Base-by-base conservation (phyloP, 331 rosid genomes). In the Acacia pycnantha region DNA sequence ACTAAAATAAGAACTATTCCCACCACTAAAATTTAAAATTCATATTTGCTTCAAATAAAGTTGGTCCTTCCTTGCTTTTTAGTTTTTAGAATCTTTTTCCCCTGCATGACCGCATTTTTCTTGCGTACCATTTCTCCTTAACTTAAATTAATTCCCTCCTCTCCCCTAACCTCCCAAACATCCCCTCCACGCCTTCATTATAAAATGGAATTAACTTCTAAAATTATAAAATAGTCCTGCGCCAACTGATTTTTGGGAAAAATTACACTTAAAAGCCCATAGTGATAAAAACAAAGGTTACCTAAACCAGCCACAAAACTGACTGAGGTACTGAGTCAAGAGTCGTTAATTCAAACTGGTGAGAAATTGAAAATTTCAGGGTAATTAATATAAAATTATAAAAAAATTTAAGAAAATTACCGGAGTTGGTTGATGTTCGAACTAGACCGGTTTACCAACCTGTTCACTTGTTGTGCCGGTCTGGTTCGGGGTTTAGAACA, bases 1-100 rank as follows among this genome's bases (percentile, higher is more conserved):
- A 61, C 31, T 41, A 61, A 70, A 74, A 33, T 16, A 48, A 48
- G 18, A 5, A 48, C 66, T 64, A 22, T 40, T 72, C 86, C 88
- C 85, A 84, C 88, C 90, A 72, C 73, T 70, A 31, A 78, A 72
- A 41, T 82, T 87, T 87, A 53, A 87, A 87, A 87, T 87, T 78
- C 81, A 65, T 26, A 24, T 54, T 48, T 48, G 22, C 85, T 44
- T 73, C 77, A 59, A 5, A 65, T 27, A 66, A 73, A 78, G 77
- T 73, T 47, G 65, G 72, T 84, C 61, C 77, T 41, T 84, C 35
- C 46, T 59, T 53, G 58, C 88, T 74, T 75, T 65, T 24, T 22
- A 9, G 27, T 74, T 75, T 65, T 24, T 58, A 9, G 27, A 3
- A 73, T 44, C 50, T 74, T 78, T 75, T 26, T 4, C 74, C 74